Evolutionary conservation across 495 filamentous ascomycete species (phyloP), one percentile per base, ranked within the genome.

Genomic region (Aspergillus ellipticus): DNA sequence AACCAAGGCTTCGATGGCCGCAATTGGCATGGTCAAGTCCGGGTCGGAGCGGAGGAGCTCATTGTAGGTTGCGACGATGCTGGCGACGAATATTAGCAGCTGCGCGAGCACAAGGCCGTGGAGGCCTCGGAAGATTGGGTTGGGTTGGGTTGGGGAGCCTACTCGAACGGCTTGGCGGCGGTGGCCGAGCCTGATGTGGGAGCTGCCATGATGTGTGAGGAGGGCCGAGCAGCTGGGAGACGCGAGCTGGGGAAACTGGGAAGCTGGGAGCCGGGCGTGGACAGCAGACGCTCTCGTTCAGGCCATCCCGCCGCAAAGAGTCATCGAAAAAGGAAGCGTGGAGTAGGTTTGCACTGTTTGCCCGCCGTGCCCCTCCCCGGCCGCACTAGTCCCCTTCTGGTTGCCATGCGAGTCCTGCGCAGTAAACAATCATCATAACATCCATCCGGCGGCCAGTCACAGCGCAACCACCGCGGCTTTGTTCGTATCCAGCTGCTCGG

Each of bases 1-100:
- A 59, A 96, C 92, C 46, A 97, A 82, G 33, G 94, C 85, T 74
- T 97, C 92, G 69, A 98, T 96, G 51, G 94, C 92, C 2, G 93
- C 94, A 49, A 98, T 87, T 47, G 93, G 90, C 89, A 96, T 96
- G 22, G 92, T 96, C 39, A 97, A 82, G 24, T 94, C 89, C 13
- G 86, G 83, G 71, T 96, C 91, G 43, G 76, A 74, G 61, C 65
- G 65, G 49, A 86, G 81, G 51, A 87, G 72, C 49, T 74, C 64
- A 72, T 79, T 77, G 76, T 87, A 87, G 41, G 79, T 81, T 42
- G 73, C 66, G 65, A 84, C 79, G 57, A 87, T 81, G 64, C 77
- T 81, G 59, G 24, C n/a, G n/a, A 9, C 10, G 20, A 49, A 45
- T 19, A 52, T 71, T 28, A 70, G 67, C 49, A 42, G 21, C 24